Conservation (phyloP, 2,329 filamentous ascomycete genomes). For the Beauveria sp. region DNA sequence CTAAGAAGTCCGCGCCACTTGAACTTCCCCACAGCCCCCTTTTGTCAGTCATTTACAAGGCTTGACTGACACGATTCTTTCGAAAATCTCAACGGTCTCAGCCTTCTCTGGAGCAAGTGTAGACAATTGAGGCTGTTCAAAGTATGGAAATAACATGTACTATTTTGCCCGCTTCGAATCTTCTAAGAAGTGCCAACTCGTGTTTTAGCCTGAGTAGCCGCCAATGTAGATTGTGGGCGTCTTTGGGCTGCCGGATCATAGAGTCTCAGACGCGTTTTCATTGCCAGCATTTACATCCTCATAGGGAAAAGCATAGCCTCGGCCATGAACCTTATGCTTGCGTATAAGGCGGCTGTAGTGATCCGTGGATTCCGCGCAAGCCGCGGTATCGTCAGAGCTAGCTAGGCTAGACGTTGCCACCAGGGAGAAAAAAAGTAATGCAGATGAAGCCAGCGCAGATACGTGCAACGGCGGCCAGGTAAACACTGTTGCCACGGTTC, state of each 20-base stretch:
- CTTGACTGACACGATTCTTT: too few relatives aligned
- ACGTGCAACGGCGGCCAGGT: constrained; percentile 36
- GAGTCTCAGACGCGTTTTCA: constrained; percentile 39
- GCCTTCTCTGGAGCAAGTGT: too few relatives aligned
- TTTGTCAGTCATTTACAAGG: too few relatives aligned
- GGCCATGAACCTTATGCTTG: constrained; percentile 47
- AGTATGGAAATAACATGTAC: neutral
- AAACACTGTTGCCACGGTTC: constrained; percentile 28
- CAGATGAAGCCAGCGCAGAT: constrained; percentile 45
- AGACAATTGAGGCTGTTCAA: neutral
- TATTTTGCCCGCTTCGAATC: too few relatives aligned
- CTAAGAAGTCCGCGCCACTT: neutral
- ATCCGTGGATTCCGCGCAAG: constrained; percentile 28
- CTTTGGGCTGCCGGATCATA: constrained; percentile 19
- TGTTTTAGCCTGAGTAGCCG: neutral
- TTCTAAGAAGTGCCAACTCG: too few relatives aligned
- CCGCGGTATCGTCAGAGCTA: constrained; percentile 36
- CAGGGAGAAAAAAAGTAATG: constrained; percentile 36
- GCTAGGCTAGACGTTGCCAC: constrained; percentile 40
- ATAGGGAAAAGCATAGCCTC: constrained; percentile 60
- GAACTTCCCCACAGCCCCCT: neutral
- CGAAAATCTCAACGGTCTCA: too few relatives aligned
- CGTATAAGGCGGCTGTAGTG: constrained; percentile 58
- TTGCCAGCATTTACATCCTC: constrained; percentile 58
- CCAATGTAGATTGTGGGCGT: constrained; percentile 25